Evolutionary conservation across 177 flowering plant genomes (phyloP), one percentile per base, ranked within the genome.

Genomic region (Tripterygium wilfordii): DNA sequence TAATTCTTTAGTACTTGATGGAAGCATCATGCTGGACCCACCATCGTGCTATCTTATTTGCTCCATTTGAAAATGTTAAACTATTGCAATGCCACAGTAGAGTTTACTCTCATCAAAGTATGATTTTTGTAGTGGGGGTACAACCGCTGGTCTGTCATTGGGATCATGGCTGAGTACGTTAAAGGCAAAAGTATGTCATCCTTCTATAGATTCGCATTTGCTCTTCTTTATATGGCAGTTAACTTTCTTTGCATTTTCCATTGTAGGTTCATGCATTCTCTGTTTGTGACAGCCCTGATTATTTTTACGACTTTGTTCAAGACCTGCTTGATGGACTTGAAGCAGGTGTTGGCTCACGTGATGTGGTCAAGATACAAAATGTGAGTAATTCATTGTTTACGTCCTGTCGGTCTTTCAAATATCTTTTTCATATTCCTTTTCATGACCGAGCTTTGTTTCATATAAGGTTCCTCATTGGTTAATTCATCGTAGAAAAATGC

Each of bases 241-340:
- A 32, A 16, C 1, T 30, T 8, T 0, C 16, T 14, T 44, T 24
- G 17, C 19, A 22, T 20, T 6, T 42, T 31, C 1, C 41, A 21
- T 28, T 58, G 3, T 70, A 92, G 98, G 85, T 92, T 41, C 90
- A 75, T 74, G 94, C 96, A 36, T 88, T 67, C 48, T 65, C 82
- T 63, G 98, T 92, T 54, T 84, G 98, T 63, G 96, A 92, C 53
- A 72, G 75, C 52, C 98, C 98, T 1, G 81, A 78, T 52, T 88
- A 88, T 78, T 92, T 92, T 60, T 79, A 84, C 56, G 71, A 84
- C 28, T 82, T 56, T 60, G 65, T 58, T 54, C 96, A 88, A 82
- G 82, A 69, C 65, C 75, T 88, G 39, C 71, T 84, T 55, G 96
- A 92, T 75, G 96, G 94, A 45, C 80, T 92, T 24, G 54, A 71